Percentiles rank a stretch among this genome's conserved stretches.
Conservation (phyloP, 345 rosid genomes). For the rapeseed (Brassica napus) region DNA sequence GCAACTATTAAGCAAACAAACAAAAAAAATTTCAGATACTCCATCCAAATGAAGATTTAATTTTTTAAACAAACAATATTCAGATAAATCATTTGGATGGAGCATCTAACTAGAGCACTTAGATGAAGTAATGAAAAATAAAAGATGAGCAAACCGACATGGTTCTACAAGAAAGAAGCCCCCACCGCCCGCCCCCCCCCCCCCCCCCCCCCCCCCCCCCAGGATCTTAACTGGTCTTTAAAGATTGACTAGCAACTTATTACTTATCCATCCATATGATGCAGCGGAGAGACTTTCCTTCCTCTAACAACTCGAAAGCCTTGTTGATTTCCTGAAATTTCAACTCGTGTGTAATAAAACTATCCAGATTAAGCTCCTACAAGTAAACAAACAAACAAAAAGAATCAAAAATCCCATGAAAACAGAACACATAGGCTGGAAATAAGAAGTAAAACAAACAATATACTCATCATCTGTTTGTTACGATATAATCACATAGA, state of each 20-base stretch:
- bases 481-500: neutral
- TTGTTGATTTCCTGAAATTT: constrained; percentile 57
- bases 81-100: neutral
- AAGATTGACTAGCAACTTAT: neutral
- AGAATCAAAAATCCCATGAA: neutral
- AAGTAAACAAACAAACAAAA: neutral
- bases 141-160: neutral
- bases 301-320: constrained; percentile 52
- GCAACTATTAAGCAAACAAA: too few relatives aligned
- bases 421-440: neutral
- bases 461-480: neutral
- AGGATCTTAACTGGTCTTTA: neutral
- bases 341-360: constrained; percentile 52
- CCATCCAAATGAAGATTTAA: too few relatives aligned
- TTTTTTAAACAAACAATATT: neutral
- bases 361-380: constrained; percentile 58
- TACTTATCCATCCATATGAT: constrained; percentile 57
- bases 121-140: neutral
- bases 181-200: neutral
- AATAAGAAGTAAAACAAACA: neutral
- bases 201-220: neutral
- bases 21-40: too few relatives aligned
- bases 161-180: neutral
- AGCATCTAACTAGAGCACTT: neutral
- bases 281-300: constrained; percentile 59